A percentile compares a stretch with the other conserved stretches of the same genome.
phyloP scores from a whole-genome alignment of 176 grass and related monocot species.

The Typha latifolia region DNA sequence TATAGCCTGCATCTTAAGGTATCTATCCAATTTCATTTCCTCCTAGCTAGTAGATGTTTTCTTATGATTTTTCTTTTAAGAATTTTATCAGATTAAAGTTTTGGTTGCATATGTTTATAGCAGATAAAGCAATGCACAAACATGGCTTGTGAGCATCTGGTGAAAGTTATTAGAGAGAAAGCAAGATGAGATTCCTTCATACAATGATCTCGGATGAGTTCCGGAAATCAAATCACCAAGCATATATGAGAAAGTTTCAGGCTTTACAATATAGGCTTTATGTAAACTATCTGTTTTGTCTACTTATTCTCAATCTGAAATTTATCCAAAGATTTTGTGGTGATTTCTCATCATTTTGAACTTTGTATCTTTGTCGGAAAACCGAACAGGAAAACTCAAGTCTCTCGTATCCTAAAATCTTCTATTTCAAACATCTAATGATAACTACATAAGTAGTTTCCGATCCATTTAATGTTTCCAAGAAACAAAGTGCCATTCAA shows the following conservation, averaged over 20 bases:
- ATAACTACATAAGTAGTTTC: no score
- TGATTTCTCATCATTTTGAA: no score
- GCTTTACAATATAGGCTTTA: not conserved
- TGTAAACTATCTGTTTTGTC: not conserved
- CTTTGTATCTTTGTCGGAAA: no score
- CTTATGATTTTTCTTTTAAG: not conserved
- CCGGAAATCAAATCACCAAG: not conserved
- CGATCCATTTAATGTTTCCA: no score
- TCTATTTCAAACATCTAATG: no score
- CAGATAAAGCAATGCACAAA: constrained; percentile 17
- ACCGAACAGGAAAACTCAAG: no score
- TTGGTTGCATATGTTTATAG: constrained; percentile 1
- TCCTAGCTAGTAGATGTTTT: not conserved
- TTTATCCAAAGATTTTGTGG: no score
- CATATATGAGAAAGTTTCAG: not conserved
- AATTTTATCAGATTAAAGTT: not conserved
- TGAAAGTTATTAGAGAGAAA: constrained; percentile 24
- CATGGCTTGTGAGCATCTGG: constrained; percentile 30
- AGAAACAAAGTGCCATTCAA: no score
- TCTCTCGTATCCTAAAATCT: no score
- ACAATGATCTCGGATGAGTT: not conserved
- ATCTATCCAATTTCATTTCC: not conserved
- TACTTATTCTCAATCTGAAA: no score
- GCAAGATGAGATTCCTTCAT: not conserved
- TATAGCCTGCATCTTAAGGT: constrained; percentile 86